Base-by-base conservation (phyloP, 1,284 basidiomycete genomes). In the Pascua guehoae region DNA sequence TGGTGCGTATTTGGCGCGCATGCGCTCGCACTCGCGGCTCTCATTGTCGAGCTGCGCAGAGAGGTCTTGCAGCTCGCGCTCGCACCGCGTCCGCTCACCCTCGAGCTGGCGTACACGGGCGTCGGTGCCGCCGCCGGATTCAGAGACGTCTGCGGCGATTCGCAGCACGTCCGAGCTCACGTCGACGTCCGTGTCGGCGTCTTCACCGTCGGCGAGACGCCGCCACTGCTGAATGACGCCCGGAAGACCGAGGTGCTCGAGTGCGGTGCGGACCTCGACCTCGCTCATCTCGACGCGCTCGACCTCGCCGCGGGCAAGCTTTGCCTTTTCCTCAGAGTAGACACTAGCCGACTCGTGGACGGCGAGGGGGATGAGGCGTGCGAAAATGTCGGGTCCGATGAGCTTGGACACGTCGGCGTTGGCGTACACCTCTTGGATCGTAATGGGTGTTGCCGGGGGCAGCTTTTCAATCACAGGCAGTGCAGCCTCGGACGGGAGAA, bases 261-360 rank as follows among this genome's bases (percentile, higher is more conserved):
- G 77, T 14, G 86, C 85, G 47, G 89, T 89, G 60, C 85, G 81
- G 40, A 86, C 83, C 73, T 96, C 91, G 1, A 81, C 87, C 67
- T 97, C 91, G 0, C 88, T 87, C 12, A 85, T 76, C 62, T 98
- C 93, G 0, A 86, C 86, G 47, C 86, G 84, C 80, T 98, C 94
- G 1, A 89, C 87, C 73, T 98, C 94, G 2, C 82, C 85, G 41
- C 96, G 83, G 1, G 92, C 91, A 24, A 99, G 81, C 77, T 98
- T 98, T 14, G 95, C 96, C 78, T 98, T 98, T 79, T 99, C 96
- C 75, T 99, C 95, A 1, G 91, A 95, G 77, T 98, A 99, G 15
- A 98, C 86, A 56, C 88, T 91, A 8, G 96, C 94, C 64, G 88
- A 90, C 78, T 98, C 93, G 74, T 98, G 94, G 5, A 99, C 93